Percentiles rank a stretch among this genome's conserved stretches.
phyloP scores from a whole-genome alignment of 1,284 basidiomycete species.

The Vanrija humicola region DNA sequence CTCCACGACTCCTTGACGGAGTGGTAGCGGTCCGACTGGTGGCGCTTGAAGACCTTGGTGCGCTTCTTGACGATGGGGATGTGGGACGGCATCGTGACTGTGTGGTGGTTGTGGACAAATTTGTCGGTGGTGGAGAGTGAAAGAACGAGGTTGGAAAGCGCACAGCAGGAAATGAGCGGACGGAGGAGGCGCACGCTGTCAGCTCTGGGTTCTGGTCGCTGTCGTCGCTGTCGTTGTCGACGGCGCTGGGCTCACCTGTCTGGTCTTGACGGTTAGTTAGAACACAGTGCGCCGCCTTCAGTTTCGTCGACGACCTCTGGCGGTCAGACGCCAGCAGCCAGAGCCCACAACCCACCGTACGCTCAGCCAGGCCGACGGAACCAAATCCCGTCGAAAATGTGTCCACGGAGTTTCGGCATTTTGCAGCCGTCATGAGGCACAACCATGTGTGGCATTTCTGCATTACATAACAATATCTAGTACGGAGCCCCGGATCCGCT shows the following conservation, averaged over 20 bases:
- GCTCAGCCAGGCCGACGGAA: background rate
- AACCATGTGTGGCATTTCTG: background rate
- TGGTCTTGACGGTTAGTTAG: conserved; percentile 15
- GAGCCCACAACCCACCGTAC: no score
- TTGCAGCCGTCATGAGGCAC: background rate
- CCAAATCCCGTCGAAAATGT: background rate
- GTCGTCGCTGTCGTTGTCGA: conserved; percentile 1
- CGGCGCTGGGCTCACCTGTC: conserved; percentile 11
- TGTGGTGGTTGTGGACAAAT: background rate
- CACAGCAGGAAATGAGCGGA: background rate
- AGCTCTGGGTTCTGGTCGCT: conserved; percentile 7
- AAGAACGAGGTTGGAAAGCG: background rate
- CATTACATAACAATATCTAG: background rate
- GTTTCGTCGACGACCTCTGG: background rate
- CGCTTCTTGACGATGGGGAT: conserved; percentile 94
- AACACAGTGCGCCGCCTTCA: background rate
- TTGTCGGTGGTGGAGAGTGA: no score
- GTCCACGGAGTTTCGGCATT: background rate
- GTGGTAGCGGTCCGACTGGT: conserved; percentile 95
- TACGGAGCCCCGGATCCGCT: background rate
- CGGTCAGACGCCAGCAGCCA: background rate
- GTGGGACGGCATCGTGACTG: conserved; percentile 67
- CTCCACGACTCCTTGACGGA: conserved; percentile 95
- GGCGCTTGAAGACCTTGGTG: conserved; percentile 94
- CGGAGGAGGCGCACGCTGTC: background rate